Evolutionary conservation across 352 stramenopile species (phyloP).

Genomic region (Globisporangium spinosum): DNA sequence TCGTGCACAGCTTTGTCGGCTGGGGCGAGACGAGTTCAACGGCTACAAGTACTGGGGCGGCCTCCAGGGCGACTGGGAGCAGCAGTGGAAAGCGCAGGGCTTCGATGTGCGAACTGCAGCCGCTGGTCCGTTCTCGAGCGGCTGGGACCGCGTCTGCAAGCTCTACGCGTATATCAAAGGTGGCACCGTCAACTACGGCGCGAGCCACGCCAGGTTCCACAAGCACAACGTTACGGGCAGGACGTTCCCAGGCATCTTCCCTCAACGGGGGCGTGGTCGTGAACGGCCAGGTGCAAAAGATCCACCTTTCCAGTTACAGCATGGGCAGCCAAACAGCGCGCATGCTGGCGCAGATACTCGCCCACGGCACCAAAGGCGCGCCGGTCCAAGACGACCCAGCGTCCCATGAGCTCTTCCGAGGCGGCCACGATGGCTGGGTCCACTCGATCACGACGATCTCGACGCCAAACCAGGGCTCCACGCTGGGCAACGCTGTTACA

Average conservation of each 20-base stretch:
- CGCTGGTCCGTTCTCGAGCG: conserved; percentile 32
- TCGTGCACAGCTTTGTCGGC: conserved; percentile 39
- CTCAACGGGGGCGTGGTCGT: conserved; percentile 33
- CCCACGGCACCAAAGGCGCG: conserved; percentile 28
- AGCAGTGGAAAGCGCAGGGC: conserved; percentile 25
- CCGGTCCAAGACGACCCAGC: conserved; percentile 22
- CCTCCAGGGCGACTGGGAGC: conserved; percentile 29
- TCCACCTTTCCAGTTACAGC: conserved; percentile 36
- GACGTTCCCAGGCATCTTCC: conserved; percentile 32
- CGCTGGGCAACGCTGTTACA: conserved; percentile 18
- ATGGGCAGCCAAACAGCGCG: conserved; percentile 42
- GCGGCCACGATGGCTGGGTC: conserved; percentile 26
- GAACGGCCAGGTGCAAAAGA: conserved; percentile 33
- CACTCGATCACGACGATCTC: conserved; percentile 32
- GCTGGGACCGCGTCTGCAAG: conserved; percentile 40
- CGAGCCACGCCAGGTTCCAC: conserved; percentile 4
- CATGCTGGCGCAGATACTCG: conserved; percentile 39
- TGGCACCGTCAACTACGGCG: not conserved
- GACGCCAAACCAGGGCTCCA: conserved; percentile 24
- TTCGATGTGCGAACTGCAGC: conserved; percentile 29
- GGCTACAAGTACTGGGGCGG: conserved; percentile 35
- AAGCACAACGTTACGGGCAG: conserved; percentile 25
- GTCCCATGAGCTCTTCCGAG: conserved; percentile 22
- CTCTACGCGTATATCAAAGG: not conserved
- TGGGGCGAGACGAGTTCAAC: conserved; percentile 28